phyloP scores from a whole-genome alignment of 2,329 filamentous ascomycete species.

The Colletotrichum sp. region DNA sequence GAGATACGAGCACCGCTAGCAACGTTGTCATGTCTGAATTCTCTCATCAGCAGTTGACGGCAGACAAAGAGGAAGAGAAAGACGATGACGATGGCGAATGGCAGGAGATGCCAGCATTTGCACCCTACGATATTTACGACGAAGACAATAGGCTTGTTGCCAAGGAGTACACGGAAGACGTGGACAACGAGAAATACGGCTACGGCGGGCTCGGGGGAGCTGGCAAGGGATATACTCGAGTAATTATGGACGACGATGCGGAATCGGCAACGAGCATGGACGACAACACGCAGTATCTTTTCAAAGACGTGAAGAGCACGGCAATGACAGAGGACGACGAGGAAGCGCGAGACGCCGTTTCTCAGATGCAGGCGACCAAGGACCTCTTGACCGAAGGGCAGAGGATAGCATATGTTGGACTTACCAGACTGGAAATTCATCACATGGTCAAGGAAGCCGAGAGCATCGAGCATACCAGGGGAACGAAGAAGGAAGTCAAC shows the following conservation, averaged over 20 bases:
- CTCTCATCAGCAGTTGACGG: constrained; percentile 82
- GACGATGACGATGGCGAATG: constrained; percentile 72
- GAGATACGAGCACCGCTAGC: constrained; percentile 45
- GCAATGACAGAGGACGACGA: constrained; percentile 73
- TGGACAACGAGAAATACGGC: constrained; percentile 68
- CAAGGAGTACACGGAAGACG: constrained; percentile 76
- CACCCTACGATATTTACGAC: constrained; percentile 93
- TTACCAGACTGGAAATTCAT: constrained; percentile 81
- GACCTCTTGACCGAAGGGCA: constrained; percentile 94
- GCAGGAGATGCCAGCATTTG: constrained; percentile 95
- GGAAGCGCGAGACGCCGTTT: constrained; percentile 82
- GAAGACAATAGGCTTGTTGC: constrained; percentile 90
- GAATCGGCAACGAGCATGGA: constrained; percentile 96
- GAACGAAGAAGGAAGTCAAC: constrained; percentile 73
- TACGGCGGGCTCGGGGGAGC: constrained; percentile 86
- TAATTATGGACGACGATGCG: constrained; percentile 94
- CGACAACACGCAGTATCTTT: constrained; percentile 95
- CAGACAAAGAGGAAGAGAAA: constrained; percentile 57
- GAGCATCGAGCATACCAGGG: constrained; percentile 63
- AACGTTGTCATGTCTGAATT: constrained; percentile 72
- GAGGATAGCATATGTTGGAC: constrained; percentile 92
- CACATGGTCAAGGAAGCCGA: constrained; percentile 76
- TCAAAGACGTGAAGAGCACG: constrained; percentile 73
- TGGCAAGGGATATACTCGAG: constrained; percentile 92
- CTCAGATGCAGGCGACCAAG: constrained; percentile 95